Evolutionary conservation across 2,329 filamentous ascomycete species (phyloP), one percentile per base, ranked within the genome.

Genomic region (Cadophora sp.): DNA sequence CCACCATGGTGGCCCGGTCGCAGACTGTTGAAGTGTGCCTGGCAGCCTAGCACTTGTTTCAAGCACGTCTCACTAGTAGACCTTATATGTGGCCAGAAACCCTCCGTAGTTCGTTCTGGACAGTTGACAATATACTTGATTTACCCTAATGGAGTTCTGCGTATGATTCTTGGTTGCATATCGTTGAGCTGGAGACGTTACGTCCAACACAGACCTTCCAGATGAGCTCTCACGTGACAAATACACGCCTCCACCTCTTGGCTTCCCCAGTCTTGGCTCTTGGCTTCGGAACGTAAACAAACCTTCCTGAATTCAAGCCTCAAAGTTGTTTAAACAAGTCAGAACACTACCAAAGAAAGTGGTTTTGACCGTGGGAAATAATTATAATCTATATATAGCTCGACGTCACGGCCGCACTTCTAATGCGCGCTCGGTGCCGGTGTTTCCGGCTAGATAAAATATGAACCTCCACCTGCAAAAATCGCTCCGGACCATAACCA

Each of bases 211-310:
- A n/a, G n/a, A n/a, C n/a, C n/a, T n/a, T n/a, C n/a, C n/a, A n/a
- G n/a, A n/a, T n/a, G n/a, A n/a, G n/a, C n/a, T n/a, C n/a, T n/a
- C 55, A 58, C 55, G 55, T 58, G 55, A 41, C 16, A 3, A 0
- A 0, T 20, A 2, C 9, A 1, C 20, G 6, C 14, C 20, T 51
- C 20, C 11, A 39, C 36, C 7, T 39, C 24, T 43, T 58, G 55
- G 55, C 33, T 41, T n/a, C 14, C 27, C n/a, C 39, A 13, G 33
- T 43, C 55, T 58, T 58, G 55, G 55, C 55, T 58, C 55, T 58
- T 58, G 55, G 55, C 55, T 58, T 24, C 16, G 20, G 11, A 58
- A 41, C 27, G 36, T 43, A 58, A 58, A 43, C 36, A 58, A 58
- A 43, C 20, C 11, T 9, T 16, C 27, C 20, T 9, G 11, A 58